These are phyloP conservation scores for Hericium coralloides DNA, from an alignment of 768 basidiomycete species.

Conservation along the genomic window DNA sequence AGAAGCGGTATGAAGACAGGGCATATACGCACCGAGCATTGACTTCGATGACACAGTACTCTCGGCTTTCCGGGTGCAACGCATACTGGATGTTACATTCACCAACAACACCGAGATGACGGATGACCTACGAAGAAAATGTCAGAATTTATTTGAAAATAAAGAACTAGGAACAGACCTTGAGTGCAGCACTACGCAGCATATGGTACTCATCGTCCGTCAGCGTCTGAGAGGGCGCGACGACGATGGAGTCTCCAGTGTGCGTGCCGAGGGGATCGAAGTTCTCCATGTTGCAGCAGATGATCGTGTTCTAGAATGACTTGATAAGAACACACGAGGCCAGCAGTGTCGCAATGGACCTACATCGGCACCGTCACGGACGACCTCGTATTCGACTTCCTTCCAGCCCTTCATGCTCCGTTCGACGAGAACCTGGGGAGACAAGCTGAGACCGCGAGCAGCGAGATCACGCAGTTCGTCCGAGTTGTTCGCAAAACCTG, in stretches of 20 bases:
- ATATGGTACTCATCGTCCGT: slow-evolving; percentile 99
- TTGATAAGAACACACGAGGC: neutral
- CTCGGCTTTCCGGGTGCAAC: slow-evolving; percentile 82
- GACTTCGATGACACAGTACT: slow-evolving; percentile 98
- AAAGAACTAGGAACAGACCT: slow-evolving; percentile 36
- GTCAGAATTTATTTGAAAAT: neutral
- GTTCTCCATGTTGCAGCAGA: slow-evolving; percentile 99
- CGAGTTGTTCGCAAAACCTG: slow-evolving; percentile 90
- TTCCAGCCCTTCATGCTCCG: slow-evolving; percentile 99
- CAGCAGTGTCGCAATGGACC: slow-evolving; percentile 22
- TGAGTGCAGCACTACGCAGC: slow-evolving; percentile 95
- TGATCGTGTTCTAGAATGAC: slow-evolving; percentile 80
- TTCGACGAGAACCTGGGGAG: slow-evolving; percentile 95
- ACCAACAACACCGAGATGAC: slow-evolving; percentile 86
- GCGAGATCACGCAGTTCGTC: slow-evolving; percentile 93
- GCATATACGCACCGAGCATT: slow-evolving; percentile 64
- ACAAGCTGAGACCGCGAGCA: slow-evolving; percentile 83
- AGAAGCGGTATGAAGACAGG: neutral
- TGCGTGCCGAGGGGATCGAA: slow-evolving; percentile 99
- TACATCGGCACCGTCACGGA: slow-evolving; percentile 94
- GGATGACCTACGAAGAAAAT: slow-evolving; percentile 28
- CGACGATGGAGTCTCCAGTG: slow-evolving; percentile 98
- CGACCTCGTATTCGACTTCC: slow-evolving; percentile 98
- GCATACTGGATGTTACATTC: slow-evolving; percentile 99
- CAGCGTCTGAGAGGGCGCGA: slow-evolving; percentile 95